Conservation (phyloP, 2,329 filamentous ascomycete species). For the Botrytis squamosa region DNA sequence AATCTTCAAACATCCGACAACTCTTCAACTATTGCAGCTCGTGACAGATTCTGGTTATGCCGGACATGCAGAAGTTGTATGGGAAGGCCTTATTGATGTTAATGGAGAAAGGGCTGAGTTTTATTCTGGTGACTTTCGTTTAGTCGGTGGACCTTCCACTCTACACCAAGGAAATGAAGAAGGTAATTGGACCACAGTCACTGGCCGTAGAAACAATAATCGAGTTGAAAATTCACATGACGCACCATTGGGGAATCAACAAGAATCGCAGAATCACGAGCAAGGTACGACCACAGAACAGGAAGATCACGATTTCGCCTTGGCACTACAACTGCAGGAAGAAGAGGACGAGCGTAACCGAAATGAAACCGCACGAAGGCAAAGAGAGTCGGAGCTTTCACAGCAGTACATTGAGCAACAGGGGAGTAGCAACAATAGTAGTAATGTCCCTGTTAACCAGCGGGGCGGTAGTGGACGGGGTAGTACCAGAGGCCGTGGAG, state of each 20-base stretch:
- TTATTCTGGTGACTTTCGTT: conserved; percentile 84
- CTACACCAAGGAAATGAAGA: conserved; percentile 16
- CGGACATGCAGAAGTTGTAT: conserved; percentile 85
- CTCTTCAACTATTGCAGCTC: conserved; percentile 72
- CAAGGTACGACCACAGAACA: conserved; percentile 51
- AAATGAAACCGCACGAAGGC: conserved; percentile 58
- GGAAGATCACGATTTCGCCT: conserved; percentile 80
- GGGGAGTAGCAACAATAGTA: conserved; percentile 42
- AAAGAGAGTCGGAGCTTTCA: conserved; percentile 65
- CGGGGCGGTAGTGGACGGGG: conserved; percentile 32
- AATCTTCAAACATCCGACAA: conserved; percentile 81
- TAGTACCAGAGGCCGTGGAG: neutral
- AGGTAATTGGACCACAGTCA: conserved; percentile 31
- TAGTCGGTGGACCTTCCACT: conserved; percentile 63
- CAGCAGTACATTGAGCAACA: conserved; percentile 70
- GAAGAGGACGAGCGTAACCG: conserved; percentile 82
- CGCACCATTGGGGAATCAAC: conserved; percentile 9
- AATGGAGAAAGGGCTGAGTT: conserved; percentile 81
- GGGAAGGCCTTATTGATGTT: conserved; percentile 90
- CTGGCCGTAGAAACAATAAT: conserved; percentile 17
- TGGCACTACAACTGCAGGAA: conserved; percentile 90
- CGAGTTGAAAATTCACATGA: conserved; percentile 7
- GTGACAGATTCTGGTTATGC: conserved; percentile 93
- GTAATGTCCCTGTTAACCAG: conserved; percentile 34
- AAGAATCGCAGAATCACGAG: conserved; percentile 17